These are phyloP conservation scores for Lactuca saligna DNA, from an alignment of 129 eudicot species.

Conservation along the genomic window DNA sequence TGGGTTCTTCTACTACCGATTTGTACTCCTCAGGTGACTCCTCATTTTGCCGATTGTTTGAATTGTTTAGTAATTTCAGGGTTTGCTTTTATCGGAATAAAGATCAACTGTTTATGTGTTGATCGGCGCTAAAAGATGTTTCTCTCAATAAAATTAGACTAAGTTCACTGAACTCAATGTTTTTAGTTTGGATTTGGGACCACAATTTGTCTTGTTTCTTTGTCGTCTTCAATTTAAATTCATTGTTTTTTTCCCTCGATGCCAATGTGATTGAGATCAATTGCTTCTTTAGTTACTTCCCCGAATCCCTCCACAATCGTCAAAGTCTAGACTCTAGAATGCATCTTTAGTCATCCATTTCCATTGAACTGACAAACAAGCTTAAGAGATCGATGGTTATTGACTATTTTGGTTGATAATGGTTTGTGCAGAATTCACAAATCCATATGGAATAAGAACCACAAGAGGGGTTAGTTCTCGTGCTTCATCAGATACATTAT, in stretches of 20 bases:
- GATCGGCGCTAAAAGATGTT: background rate
- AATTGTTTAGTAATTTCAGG: background rate
- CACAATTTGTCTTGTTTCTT: constrained; percentile 16
- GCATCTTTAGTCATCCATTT: background rate
- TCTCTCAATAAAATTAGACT: background rate
- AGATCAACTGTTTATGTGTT: background rate
- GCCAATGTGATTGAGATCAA: constrained; percentile 4
- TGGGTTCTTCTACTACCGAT: constrained; percentile 64
- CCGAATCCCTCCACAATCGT: background rate
- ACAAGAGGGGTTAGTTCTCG: constrained; percentile 53
- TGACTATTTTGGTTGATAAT: constrained; percentile 19
- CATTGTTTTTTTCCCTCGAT: background rate
- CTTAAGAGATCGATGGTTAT: constrained; percentile 8
- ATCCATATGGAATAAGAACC: constrained; percentile 74
- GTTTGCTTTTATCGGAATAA: background rate
- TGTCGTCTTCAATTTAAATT: constrained; percentile 4
- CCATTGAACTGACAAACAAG: constrained; percentile 6
- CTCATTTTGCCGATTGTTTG: background rate
- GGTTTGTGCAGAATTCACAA: constrained; percentile 72
- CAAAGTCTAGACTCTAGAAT: background rate
- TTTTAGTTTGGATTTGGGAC: constrained; percentile 31
- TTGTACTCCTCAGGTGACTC: constrained; percentile 63
- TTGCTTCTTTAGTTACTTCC: background rate
- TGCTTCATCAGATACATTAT: constrained; percentile 76
- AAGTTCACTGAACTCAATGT: constrained; percentile 5